phyloP scores from a whole-genome alignment of 352 stramenopile genomes.

The Phytophthora chlamydospora region DNA sequence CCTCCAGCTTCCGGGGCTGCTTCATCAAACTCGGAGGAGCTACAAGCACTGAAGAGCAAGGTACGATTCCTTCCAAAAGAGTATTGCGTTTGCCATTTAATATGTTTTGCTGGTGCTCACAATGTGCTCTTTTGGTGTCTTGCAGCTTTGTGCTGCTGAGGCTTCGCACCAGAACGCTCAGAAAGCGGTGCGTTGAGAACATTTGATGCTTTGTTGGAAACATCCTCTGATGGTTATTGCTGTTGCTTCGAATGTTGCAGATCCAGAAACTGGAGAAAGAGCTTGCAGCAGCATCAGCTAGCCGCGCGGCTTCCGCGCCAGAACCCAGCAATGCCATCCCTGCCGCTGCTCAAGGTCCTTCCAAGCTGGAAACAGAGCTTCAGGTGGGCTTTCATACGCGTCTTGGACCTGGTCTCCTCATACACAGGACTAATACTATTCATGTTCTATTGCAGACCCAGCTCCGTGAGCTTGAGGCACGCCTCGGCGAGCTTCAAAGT shows the following conservation, averaged over 20 bases:
- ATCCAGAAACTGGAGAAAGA: slow-evolving; percentile 70
- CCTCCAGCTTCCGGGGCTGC: slow-evolving; percentile 13
- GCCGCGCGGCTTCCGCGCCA: slow-evolving; percentile 32
- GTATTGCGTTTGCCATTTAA: neutral
- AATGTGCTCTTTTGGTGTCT: neutral
- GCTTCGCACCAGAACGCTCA: slow-evolving; percentile 38
- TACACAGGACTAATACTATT: too few relatives aligned
- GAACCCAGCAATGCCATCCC: slow-evolving; percentile 38
- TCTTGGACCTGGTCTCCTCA: neutral
- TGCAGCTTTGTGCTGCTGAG: slow-evolving; percentile 49
- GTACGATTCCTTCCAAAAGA: slow-evolving; percentile 21
- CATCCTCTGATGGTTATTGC: neutral
- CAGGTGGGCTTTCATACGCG: slow-evolving; percentile 23
- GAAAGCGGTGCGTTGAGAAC: slow-evolving; percentile 50
- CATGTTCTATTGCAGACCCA: slow-evolving; percentile 30
- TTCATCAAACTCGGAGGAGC: slow-evolving; percentile 43
- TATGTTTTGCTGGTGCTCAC: neutral
- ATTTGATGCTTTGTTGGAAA: neutral
- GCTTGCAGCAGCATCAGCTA: slow-evolving; percentile 38
- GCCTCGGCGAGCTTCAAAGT: slow-evolving; percentile 39
- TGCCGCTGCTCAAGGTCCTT: slow-evolving; percentile 26
- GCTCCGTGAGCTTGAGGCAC: slow-evolving; percentile 45
- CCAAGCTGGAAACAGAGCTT: slow-evolving; percentile 45
- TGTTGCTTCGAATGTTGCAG: slow-evolving; percentile 28
- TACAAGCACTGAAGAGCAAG: slow-evolving; percentile 62